A percentile compares a stretch with the other conserved stretches of the same genome.
Evolutionary conservation across 345 rosid species (phyloP).

Genomic region (Balakata baccata): DNA sequence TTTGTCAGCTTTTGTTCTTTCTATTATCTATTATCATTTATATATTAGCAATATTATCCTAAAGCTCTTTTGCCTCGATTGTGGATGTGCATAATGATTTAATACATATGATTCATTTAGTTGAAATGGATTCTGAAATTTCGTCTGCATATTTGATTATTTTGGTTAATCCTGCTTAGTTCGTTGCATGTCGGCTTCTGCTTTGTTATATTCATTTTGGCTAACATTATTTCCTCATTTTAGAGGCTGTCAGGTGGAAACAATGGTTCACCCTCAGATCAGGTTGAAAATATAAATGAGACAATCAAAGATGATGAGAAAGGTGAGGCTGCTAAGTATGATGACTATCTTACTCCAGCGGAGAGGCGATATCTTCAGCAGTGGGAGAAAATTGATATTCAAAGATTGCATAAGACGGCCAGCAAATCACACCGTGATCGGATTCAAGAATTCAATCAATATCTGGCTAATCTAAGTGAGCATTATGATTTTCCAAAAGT

Average conservation of each 20-base stretch:
- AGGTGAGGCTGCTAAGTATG: slow-evolving; percentile 27
- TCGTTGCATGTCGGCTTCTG: background rate
- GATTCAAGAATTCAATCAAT: slow-evolving; percentile 77
- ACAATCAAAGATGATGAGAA: slow-evolving; percentile 22
- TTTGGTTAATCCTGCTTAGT: too few relatives aligned
- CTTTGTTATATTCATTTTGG: too few relatives aligned
- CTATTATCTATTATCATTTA: too few relatives aligned
- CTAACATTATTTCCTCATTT: too few relatives aligned
- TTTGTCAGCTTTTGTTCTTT: too few relatives aligned
- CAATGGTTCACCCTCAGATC: slow-evolving; percentile 14
- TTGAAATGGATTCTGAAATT: too few relatives aligned
- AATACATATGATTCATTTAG: too few relatives aligned
- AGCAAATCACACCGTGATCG: slow-evolving; percentile 72
- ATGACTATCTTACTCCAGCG: slow-evolving; percentile 55
- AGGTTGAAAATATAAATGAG: slow-evolving; percentile 31
- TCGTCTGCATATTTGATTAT: too few relatives aligned
- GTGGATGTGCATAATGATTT: too few relatives aligned
- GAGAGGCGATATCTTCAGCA: slow-evolving; percentile 63
- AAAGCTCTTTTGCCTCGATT: too few relatives aligned
- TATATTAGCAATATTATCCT: background rate
- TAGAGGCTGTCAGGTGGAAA: slow-evolving; percentile 37
- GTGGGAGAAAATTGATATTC: slow-evolving; percentile 51
- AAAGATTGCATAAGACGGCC: slow-evolving; percentile 62
- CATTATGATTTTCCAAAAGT: slow-evolving; percentile 85
- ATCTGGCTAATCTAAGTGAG: slow-evolving; percentile 78